Evolutionary conservation across 2,329 filamentous ascomycete species (phyloP).

Genomic region (Pleoardoris graminearum): DNA sequence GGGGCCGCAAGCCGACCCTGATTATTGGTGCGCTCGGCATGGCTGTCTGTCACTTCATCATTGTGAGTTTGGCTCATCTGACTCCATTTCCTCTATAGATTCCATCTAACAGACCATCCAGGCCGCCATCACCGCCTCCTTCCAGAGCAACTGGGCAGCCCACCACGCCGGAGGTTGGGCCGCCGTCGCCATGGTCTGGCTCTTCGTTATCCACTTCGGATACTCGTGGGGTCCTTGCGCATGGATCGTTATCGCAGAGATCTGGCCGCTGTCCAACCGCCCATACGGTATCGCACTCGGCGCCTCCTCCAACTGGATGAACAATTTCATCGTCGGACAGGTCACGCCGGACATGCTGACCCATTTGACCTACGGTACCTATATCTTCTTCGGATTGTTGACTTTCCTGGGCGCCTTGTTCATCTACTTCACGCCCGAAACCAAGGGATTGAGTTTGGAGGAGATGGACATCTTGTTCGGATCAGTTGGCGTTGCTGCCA

Average conservation of each 20-base stretch:
- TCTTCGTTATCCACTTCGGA: conserved; percentile 74
- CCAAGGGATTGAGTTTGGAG: conserved; percentile 56
- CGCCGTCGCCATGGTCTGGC: conserved; percentile 69
- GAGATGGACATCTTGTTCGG: conserved; percentile 69
- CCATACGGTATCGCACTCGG: conserved; percentile 72
- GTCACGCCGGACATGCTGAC: conserved; percentile 70
- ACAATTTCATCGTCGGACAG: conserved; percentile 65
- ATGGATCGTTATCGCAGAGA: conserved; percentile 74
- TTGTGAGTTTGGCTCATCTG: conserved; percentile 46
- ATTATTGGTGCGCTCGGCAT: conserved; percentile 70
- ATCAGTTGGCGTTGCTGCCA: conserved; percentile 65
- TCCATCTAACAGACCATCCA: neutral
- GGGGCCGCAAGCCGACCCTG: conserved; percentile 66
- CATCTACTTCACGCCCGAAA: conserved; percentile 58
- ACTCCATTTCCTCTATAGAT: too few species aligned
- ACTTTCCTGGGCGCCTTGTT: conserved; percentile 64
- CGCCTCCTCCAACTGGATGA: conserved; percentile 55
- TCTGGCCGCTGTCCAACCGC: conserved; percentile 69
- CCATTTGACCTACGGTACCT: conserved; percentile 68
- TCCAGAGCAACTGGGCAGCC: conserved; percentile 60
- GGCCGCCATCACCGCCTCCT: conserved; percentile 66
- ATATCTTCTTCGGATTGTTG: conserved; percentile 69
- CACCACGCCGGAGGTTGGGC: conserved; percentile 70
- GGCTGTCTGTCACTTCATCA: conserved; percentile 71
- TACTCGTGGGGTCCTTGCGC: conserved; percentile 74